Percentiles rank a stretch among this genome's conserved stretches.
Evolutionary conservation across 2,329 filamentous ascomycete species (phyloP).

Genomic region (Calycina marina): DNA sequence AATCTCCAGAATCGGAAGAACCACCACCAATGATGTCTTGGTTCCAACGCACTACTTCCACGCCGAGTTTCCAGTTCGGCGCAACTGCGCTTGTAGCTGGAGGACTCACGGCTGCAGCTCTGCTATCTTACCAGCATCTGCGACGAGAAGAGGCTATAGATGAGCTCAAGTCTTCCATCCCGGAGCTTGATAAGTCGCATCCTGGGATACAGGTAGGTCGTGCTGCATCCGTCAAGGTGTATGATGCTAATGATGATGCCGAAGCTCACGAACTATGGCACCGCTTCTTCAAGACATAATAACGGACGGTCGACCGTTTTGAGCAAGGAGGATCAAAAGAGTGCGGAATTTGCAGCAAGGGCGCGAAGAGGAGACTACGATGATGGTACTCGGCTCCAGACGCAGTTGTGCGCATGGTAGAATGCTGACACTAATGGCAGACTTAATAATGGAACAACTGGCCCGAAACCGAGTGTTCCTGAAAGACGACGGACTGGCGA

Average conservation of each 20-base stretch:
- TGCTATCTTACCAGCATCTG: conserved; percentile 48
- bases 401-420: too few relatives aligned
- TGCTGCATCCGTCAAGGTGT: conserved; percentile 1
- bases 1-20: not conserved
- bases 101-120: conserved; percentile 41
- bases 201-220: conserved; percentile 24
- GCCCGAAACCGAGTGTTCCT: conserved; percentile 89
- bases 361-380: conserved; percentile 51
- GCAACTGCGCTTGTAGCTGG: conserved; percentile 56
- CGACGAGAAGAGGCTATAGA: conserved; percentile 37
- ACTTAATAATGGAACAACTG: conserved; percentile 86
- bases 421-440: conserved; percentile 26
- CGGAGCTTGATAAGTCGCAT: conserved; percentile 24
- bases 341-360: conserved; percentile 40
- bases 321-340: conserved; percentile 47
- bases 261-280: conserved; percentile 36
- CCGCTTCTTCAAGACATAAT: conserved; percentile 15
- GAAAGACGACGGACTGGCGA: conserved; percentile 62
- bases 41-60: conserved; percentile 13
- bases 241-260: conserved; percentile 25
- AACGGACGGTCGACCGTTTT: conserved; percentile 7
- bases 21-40: conserved; percentile 16
- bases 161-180: conserved; percentile 46
- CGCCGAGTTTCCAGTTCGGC: conserved; percentile 38
- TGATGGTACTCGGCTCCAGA: conserved; percentile 29